phyloP scores from a whole-genome alignment of 2,329 filamentous ascomycete genomes.

The Verticillium isaacii region DNA sequence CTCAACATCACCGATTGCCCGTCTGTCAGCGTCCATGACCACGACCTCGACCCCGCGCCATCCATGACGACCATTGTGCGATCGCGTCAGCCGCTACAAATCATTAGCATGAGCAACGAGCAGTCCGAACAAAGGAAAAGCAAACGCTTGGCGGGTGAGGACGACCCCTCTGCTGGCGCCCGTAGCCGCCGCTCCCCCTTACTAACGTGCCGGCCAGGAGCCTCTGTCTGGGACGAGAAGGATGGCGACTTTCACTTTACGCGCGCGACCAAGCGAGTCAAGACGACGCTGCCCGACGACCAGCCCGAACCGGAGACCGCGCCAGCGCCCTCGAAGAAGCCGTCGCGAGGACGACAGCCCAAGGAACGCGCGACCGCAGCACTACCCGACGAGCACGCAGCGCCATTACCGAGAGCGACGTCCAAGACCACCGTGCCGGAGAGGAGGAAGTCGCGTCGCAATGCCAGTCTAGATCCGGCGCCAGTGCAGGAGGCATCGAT shows the following conservation, averaged over 20 bases:
- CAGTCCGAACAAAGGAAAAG: conserved; percentile 56
- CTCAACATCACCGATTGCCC: not conserved
- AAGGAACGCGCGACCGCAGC: conserved; percentile 27
- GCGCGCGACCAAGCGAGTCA: conserved; percentile 61
- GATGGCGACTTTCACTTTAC: conserved; percentile 76
- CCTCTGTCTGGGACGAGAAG: conserved; percentile 51
- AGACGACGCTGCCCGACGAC: conserved; percentile 43
- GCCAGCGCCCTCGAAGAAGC: conserved; percentile 28
- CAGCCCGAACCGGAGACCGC: conserved; percentile 33
- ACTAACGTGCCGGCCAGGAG: conserved; percentile 29
- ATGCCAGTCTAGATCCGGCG: conserved; percentile 31
- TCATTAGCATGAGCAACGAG: conserved; percentile 65
- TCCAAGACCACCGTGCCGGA: conserved; percentile 11
- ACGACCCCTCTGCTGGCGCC: conserved; percentile 2
- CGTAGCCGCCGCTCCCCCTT: not conserved
- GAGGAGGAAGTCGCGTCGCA: conserved; percentile 31
- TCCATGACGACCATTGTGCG: conserved; percentile 69
- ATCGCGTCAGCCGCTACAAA: conserved; percentile 59
- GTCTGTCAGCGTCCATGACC: not conserved
- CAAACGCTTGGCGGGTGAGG: conserved; percentile 61
- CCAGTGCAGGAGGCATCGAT: conserved; percentile 29
- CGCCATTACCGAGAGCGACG: conserved; percentile 16
- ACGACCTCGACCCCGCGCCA: conserved; percentile 27
- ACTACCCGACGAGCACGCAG: conserved; percentile 16
- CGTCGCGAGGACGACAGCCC: conserved; percentile 33